Base-by-base conservation (phyloP, 2,329 filamentous ascomycete genomes). In the Neoascochyta sp. region DNA sequence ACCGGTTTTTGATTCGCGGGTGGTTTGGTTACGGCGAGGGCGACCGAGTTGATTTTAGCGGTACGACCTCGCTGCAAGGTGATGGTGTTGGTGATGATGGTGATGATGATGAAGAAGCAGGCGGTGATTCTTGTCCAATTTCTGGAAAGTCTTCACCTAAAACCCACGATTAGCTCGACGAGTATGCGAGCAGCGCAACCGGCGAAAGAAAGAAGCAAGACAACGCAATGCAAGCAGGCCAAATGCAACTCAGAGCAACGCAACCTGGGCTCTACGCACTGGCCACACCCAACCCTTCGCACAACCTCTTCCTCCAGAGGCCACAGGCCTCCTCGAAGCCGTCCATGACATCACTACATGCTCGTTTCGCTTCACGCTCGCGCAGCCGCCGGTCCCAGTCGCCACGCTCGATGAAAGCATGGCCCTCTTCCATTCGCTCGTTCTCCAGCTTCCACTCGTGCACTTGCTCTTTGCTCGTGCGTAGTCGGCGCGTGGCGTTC, bases 291-390 rank as follows among this genome's bases (percentile, higher is more conserved):
- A 63, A 34, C 7, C 60, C 54, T 30, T 61, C 60, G 24, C 88
- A 74, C 26, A 94, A 66, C 46, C 83, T 77, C 54, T 81, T 79
- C 56, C 89, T 78, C 84, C 89, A 92, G 34, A 78, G 76, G 34
- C 89, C 82, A 65, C 88, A 95, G 1, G 90, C 81, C 56, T 88
- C 82, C 62, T 95, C 90, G 54, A 98, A 96, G 0, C 92, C 92
- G 24, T 83, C 82, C 18, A 95, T 81, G 1, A 98, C 89, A 39
- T 93, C 87, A 4, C 81, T 75, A 62, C 92, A 96, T 9, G 90
- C 84, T 13, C 74, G 74, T 6, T 85, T 87, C 41, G 88, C 93
- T 61, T 94, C 88, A 32, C 90, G 76, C 31, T 79, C 80, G 43
- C 76, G 71, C 19, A 95, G 63, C 32, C 83, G 75, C 46, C 82